Percentiles rank a stretch among this genome's conserved stretches.
These are phyloP conservation scores for Diaporthe destruens DNA, from an alignment of 2,329 filamentous ascomycete species.

Conservation along the genomic window DNA sequence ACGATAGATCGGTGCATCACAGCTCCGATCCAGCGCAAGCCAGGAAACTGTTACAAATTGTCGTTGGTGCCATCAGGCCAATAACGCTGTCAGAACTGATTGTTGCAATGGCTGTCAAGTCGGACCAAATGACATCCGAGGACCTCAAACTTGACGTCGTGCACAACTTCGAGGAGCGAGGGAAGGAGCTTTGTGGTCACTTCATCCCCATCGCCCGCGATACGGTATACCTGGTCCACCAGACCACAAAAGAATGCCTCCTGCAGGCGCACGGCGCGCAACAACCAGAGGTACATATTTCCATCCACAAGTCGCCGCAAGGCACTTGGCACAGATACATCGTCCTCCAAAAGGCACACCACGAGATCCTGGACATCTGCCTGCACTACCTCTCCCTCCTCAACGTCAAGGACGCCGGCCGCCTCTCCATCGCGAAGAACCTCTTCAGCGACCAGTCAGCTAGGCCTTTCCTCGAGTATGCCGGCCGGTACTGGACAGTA, in stretches of 20 bases:
- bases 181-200: constrained; percentile 43
- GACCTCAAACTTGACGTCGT: constrained; percentile 42
- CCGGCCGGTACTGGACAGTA: constrained; percentile 21
- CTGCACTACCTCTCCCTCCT: constrained; percentile 26
- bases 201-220: constrained; percentile 43
- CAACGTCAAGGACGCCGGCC: constrained; percentile 11
- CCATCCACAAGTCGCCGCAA: background rate
- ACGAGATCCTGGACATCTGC: constrained; percentile 13
- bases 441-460: constrained; percentile 28
- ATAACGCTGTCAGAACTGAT: constrained; percentile 43
- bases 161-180: constrained; percentile 42
- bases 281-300: background rate
- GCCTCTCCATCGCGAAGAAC: constrained; percentile 20
- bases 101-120: constrained; percentile 41
- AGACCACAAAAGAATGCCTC: constrained; percentile 46
- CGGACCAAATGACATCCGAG: constrained; percentile 31
- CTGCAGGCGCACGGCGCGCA: constrained; percentile 22
- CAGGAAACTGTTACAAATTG: constrained; percentile 42
- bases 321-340: constrained; percentile 23
- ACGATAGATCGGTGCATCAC: constrained; percentile 41
- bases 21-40: constrained; percentile 35
- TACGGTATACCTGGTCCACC: constrained; percentile 45
- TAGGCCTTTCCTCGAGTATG: constrained; percentile 18
- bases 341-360: constrained; percentile 4
- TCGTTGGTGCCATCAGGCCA: constrained; percentile 41